Percentiles rank a stretch among this genome's conserved stretches.
phyloP scores from a whole-genome alignment of 2,329 filamentous ascomycete species.

The Fusarium staphyleae region DNA sequence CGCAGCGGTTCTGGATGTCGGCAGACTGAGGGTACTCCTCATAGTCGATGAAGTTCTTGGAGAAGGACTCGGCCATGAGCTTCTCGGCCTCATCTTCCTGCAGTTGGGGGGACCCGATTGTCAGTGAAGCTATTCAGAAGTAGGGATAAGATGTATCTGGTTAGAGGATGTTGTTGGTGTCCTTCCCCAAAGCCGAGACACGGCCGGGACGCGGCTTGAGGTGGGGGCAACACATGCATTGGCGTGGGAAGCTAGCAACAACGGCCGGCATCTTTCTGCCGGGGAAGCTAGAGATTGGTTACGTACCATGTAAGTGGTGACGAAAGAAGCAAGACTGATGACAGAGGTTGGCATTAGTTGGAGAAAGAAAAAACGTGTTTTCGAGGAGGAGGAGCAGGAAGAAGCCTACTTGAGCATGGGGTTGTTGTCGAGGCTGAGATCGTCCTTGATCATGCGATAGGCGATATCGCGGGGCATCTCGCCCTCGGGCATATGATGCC shows the following conservation, averaged over 20 bases:
- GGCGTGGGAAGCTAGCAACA: constrained; percentile 11
- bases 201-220: not conserved
- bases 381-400: not conserved
- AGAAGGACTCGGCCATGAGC: constrained; percentile 90
- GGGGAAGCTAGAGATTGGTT: constrained; percentile 9
- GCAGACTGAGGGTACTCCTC: constrained; percentile 83
- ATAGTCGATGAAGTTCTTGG: constrained; percentile 95
- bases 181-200: constrained; percentile 26
- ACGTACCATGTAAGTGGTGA: constrained; percentile 92
- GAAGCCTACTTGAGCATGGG: constrained; percentile 77
- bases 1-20: constrained; percentile 90
- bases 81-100: constrained; percentile 94
- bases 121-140: constrained; percentile 27
- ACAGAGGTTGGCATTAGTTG: constrained; percentile 8
- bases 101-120: not conserved
- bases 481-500: constrained; percentile 82
- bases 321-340: constrained; percentile 86
- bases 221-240: constrained; percentile 10
- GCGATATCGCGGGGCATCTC: constrained; percentile 93
- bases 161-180: constrained; percentile 9
- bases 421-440: constrained; percentile 89
- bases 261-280: not conserved
- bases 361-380: not conserved
- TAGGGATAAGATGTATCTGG: not conserved
- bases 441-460: constrained; percentile 97